These are phyloP conservation scores for Ganoderma lingzhi DNA, from an alignment of 1,284 basidiomycete genomes.

Conservation along the genomic window DNA sequence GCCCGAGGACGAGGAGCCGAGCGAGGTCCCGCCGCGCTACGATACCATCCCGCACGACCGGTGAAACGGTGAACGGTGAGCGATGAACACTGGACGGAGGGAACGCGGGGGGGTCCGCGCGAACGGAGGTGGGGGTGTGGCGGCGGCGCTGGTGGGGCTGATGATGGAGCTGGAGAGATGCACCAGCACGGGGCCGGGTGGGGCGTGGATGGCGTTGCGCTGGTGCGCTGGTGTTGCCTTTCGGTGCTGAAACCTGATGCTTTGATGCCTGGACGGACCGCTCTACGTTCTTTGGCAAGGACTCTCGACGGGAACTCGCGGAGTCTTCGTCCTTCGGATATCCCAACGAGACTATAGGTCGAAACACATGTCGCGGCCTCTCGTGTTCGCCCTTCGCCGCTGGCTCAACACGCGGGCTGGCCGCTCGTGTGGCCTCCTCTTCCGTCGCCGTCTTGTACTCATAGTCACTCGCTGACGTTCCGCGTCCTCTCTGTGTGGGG, in stretches of 20 bases:
- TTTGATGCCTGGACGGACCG: neutral
- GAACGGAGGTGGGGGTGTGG: neutral
- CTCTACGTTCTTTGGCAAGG: neutral
- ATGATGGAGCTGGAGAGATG: neutral
- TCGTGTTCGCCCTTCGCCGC: neutral
- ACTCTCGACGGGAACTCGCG: neutral
- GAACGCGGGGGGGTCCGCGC: too few relatives aligned
- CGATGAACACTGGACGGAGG: too few relatives aligned
- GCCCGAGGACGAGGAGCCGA: conserved; percentile 34
- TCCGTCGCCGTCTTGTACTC: neutral
- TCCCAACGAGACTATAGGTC: neutral
- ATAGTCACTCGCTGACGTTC: neutral
- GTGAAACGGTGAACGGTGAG: conserved; percentile 10
- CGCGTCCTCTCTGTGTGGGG: neutral
- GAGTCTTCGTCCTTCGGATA: neutral
- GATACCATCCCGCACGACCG: conserved; percentile 42
- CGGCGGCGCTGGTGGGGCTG: neutral
- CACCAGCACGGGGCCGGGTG: neutral
- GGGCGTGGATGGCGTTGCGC: neutral
- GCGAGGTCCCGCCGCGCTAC: conserved; percentile 46
- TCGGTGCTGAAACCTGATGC: neutral
- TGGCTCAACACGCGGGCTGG: neutral
- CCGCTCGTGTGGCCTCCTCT: neutral
- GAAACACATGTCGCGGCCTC: neutral
- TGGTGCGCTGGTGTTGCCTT: neutral